Evolutionary conservation across 306 rosid species (phyloP).

Genomic region (Cicer bijugum): DNA sequence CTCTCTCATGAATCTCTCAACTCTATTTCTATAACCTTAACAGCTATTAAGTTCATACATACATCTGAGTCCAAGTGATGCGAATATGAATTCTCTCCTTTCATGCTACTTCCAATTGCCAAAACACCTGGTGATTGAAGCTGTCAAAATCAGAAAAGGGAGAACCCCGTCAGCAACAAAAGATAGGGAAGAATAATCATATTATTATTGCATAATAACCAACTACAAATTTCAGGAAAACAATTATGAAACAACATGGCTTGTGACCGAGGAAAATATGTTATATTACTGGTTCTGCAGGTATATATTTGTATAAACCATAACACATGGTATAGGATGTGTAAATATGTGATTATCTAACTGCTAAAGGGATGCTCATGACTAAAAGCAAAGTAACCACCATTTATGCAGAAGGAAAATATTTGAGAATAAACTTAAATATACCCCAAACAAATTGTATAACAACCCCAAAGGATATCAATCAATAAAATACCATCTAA

Average conservation of each 20-base stretch:
- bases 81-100: constrained; percentile 97
- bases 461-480: not conserved
- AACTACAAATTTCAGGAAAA: constrained; percentile 28
- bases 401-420: not conserved
- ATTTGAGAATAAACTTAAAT: constrained; percentile 13
- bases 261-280: constrained; percentile 24
- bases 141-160: constrained; percentile 60
- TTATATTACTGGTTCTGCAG: not conserved
- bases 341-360: constrained; percentile 8
- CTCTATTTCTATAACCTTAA: constrained; percentile 1
- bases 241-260: constrained; percentile 13
- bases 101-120: constrained; percentile 97
- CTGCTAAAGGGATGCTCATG: constrained; percentile 13
- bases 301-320: constrained; percentile 16
- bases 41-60: constrained; percentile 47
- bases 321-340: not conserved
- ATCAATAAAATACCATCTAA: constrained; percentile 31
- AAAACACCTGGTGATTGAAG: constrained; percentile 94
- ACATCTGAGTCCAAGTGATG: constrained; percentile 98
- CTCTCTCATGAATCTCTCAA: not conserved
- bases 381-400: constrained; percentile 23
- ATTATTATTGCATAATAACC: constrained; percentile 22
- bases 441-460: constrained; percentile 13
- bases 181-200: constrained; percentile 16
- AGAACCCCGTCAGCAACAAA: constrained; percentile 47